phyloP scores from a whole-genome alignment of 805 yeast species.

The Vanderwaltozyma yarrowii region DNA sequence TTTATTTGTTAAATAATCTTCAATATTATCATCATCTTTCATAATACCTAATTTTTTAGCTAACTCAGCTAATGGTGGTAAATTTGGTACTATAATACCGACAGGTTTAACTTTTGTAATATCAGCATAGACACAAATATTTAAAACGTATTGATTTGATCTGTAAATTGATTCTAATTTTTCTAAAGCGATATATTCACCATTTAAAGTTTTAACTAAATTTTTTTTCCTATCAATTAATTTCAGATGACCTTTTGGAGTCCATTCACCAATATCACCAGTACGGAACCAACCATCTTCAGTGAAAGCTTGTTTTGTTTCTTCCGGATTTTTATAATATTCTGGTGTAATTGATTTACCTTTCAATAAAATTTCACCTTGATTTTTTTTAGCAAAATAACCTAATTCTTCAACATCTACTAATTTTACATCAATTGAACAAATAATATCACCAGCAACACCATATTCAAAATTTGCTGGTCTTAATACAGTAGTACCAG shows the following conservation, averaged over 20 bases:
- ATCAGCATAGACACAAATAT: slow-evolving; percentile 92
- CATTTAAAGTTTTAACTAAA: slow-evolving; percentile 88
- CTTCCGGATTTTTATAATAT: slow-evolving; percentile 75
- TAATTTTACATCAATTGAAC: slow-evolving; percentile 77
- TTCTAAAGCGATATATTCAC: slow-evolving; percentile 96
- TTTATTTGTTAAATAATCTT: slow-evolving; percentile 41
- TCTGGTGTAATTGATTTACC: slow-evolving; percentile 68
- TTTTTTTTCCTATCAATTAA: slow-evolving; percentile 93
- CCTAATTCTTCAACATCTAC: slow-evolving; percentile 88
- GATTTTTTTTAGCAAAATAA: slow-evolving; percentile 78
- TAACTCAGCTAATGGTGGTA: slow-evolving; percentile 48
- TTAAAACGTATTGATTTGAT: slow-evolving; percentile 63
- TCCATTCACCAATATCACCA: slow-evolving; percentile 96
- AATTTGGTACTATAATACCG: slow-evolving; percentile 81
- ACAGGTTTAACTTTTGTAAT: slow-evolving; percentile 79
- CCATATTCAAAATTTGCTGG: slow-evolving; percentile 60
- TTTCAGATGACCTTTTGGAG: slow-evolving; percentile 64
- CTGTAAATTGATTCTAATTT: slow-evolving; percentile 87
- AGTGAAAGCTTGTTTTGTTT: slow-evolving; percentile 63
- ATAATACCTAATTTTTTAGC: slow-evolving; percentile 47
- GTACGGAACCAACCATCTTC: slow-evolving; percentile 93
- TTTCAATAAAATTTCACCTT: slow-evolving; percentile 80
- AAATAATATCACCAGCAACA: slow-evolving; percentile 72
- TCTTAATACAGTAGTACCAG: slow-evolving; percentile 66
- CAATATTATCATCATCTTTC: slow-evolving; percentile 37